A percentile compares a stretch with the other conserved stretches of the same genome.
Conservation (phyloP, 2,329 filamentous ascomycete genomes). For the Sporothrix brunneoviolacea region DNA sequence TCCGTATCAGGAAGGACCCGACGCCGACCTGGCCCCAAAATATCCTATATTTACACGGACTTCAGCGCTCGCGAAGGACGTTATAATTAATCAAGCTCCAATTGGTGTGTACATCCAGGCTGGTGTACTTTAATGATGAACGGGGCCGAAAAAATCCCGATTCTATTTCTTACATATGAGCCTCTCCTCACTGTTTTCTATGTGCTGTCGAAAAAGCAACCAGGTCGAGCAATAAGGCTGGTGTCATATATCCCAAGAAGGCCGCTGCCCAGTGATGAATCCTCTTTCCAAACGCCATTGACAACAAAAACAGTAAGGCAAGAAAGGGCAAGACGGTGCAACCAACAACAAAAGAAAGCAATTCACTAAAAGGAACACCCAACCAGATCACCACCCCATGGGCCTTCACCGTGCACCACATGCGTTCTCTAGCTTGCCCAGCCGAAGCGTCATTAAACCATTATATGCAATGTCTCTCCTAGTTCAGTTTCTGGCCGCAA, state of each 20-base stretch:
- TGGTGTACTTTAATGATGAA: too few species aligned
- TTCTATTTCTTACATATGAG: constrained; percentile 2
- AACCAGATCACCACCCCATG: too few species aligned
- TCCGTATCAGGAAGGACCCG: background rate
- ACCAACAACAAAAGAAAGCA: background rate
- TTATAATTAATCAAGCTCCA: too few species aligned
- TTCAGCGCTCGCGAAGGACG: too few species aligned
- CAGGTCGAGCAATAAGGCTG: background rate
- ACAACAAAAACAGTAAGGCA: background rate
- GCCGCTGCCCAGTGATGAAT: background rate
- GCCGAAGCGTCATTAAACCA: background rate
- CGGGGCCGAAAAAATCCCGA: background rate
- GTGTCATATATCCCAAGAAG: constrained; percentile 1
- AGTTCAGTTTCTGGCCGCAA: background rate
- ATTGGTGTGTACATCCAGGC: too few species aligned
- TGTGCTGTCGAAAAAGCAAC: constrained; percentile 7
- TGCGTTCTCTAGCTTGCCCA: too few species aligned
- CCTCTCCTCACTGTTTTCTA: constrained; percentile 7
- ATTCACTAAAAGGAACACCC: too few species aligned
- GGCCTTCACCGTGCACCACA: too few species aligned
- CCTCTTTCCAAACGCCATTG: constrained; percentile 5
- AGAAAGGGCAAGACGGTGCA: background rate
- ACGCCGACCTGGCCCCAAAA: too few species aligned
- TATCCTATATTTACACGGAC: too few species aligned
- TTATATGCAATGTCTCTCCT: background rate